Evolutionary conservation across 1,284 basidiomycete genomes (phyloP).

Genomic region (Singerocomus inundabilis): DNA sequence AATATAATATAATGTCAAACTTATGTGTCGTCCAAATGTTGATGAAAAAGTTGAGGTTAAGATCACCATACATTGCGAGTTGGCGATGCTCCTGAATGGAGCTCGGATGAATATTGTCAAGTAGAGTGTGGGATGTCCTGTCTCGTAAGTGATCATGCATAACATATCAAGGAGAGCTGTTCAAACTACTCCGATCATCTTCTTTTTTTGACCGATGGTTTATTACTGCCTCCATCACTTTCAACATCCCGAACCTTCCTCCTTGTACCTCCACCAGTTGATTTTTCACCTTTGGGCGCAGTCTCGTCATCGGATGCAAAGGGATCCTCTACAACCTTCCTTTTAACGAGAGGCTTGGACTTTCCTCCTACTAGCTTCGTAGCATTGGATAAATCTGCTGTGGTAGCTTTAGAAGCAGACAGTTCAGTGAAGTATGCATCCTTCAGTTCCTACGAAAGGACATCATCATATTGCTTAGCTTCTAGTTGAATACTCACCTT

Average conservation of each 20-base stretch:
- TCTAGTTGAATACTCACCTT: constrained; percentile 41
- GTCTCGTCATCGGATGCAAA: constrained; percentile 50
- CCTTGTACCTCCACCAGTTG: not conserved
- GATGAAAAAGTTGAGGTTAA: no score
- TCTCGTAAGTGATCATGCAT: not conserved
- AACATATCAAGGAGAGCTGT: not conserved
- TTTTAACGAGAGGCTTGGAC: constrained; percentile 42
- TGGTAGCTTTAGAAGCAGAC: constrained; percentile 29
- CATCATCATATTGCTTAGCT: not conserved
- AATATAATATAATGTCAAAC: no score
- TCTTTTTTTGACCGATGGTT: constrained; percentile 8
- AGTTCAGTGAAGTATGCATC: constrained; percentile 54
- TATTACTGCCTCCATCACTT: constrained; percentile 16
- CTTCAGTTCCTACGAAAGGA: constrained; percentile 48
- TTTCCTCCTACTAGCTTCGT: constrained; percentile 35
- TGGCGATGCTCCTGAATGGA: no score
- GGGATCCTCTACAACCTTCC: constrained; percentile 40
- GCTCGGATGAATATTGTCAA: not conserved
- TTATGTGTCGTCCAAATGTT: no score
- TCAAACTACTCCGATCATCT: not conserved
- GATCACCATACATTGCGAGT: no score
- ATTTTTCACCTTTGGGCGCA: constrained; percentile 12
- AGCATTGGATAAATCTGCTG: constrained; percentile 16
- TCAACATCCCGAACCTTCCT: constrained; percentile 5
- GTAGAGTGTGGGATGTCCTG: not conserved